Conservation (phyloP, 2,329 filamentous ascomycete genomes). For the Dactylellina parvicollis region DNA sequence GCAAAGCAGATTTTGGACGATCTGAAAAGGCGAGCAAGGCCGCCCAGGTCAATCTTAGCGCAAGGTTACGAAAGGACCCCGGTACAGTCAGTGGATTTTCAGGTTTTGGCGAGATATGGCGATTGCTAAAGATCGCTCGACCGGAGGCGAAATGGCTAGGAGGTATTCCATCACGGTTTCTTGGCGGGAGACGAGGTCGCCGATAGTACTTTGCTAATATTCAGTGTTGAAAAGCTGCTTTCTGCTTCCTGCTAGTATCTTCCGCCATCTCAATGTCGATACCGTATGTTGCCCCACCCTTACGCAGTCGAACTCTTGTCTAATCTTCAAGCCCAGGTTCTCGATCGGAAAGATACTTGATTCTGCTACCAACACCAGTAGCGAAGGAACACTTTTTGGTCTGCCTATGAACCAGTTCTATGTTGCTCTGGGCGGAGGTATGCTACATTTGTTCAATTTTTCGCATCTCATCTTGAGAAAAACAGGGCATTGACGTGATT, state of each 20-base stretch:
- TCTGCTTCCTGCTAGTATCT: conserved; percentile 85
- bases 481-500: conserved; percentile 57
- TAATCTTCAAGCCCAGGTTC: conserved; percentile 65
- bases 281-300: conserved; percentile 63
- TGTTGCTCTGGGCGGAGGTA: conserved; percentile 71
- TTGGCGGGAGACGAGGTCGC: not conserved
- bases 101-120: conserved; percentile 79
- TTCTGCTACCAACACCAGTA: conserved; percentile 78
- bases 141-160: conserved; percentile 82
- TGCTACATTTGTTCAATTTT: not conserved
- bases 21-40: conserved; percentile 88
- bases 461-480: too few relatives aligned
- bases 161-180: conserved; percentile 53
- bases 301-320: not conserved
- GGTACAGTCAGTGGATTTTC: conserved; percentile 65
- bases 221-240: conserved; percentile 68
- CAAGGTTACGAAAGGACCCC: conserved; percentile 85
- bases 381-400: conserved; percentile 78
- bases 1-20: conserved; percentile 68
- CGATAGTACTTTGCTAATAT: conserved; percentile 1
- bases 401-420: conserved; percentile 90
- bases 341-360: conserved; percentile 96
- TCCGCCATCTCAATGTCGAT: conserved; percentile 95
- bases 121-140: conserved; percentile 85
- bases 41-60: conserved; percentile 87